Evolutionary conservation across 169 alveolate genomes (phyloP).

Genomic region (Nephromyces sp.): DNA sequence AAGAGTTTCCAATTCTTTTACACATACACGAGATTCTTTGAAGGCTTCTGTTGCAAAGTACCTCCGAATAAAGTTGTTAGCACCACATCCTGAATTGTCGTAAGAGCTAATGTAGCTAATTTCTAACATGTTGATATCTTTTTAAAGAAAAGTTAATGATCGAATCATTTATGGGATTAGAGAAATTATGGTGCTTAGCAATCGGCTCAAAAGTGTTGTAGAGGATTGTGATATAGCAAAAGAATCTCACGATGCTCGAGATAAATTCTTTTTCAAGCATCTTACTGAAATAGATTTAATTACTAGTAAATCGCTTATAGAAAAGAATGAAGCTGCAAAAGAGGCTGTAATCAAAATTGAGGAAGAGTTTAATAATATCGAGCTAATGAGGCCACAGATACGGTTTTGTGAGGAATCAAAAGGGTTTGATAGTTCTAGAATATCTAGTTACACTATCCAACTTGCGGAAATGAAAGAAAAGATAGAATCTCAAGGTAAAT

Average conservation of each 20-base stretch:
- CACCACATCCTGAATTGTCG: conserved; percentile 60
- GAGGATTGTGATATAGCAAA: conserved; percentile 69
- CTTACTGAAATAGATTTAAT: conserved; percentile 63
- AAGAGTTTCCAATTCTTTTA: conserved; percentile 40
- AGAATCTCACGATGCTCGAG: conserved; percentile 71
- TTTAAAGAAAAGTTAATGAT: conserved; percentile 7
- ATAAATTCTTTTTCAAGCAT: conserved; percentile 69
- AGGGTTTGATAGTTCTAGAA: no score
- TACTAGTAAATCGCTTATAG: conserved; percentile 45
- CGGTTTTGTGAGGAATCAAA: no score
- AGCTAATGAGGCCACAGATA: conserved; percentile 19
- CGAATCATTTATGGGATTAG: conserved; percentile 59
- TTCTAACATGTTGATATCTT: not conserved
- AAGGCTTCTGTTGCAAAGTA: conserved; percentile 47
- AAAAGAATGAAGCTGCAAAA: conserved; percentile 13
- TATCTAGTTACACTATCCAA: no score
- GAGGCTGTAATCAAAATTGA: conserved; percentile 14
- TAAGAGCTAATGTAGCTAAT: conserved; percentile 4
- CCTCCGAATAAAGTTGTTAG: conserved; percentile 41
- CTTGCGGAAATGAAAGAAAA: no score
- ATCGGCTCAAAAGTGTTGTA: conserved; percentile 70
- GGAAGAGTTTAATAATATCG: conserved; percentile 17
- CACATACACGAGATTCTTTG: conserved; percentile 39
- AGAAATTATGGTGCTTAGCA: conserved; percentile 54
- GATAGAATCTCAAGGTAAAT: no score